These are phyloP conservation scores for Paraurostyla sp. DNA, from an alignment of 73 alveolate species.

Conservation along the genomic window DNA sequence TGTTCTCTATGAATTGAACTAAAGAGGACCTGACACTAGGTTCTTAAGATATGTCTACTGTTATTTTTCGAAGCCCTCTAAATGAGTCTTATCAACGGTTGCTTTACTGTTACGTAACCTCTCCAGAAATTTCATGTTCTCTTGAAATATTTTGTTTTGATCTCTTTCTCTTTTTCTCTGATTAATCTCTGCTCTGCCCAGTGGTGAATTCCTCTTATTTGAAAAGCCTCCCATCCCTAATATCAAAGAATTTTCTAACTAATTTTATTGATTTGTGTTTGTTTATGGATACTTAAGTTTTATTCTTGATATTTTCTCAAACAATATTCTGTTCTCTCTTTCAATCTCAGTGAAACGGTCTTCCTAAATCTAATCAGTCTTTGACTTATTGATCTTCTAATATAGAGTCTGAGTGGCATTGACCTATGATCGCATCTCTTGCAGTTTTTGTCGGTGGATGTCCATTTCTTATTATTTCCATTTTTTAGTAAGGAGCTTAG, in stretches of 20 bases:
- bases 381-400: background rate
- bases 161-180: slow-evolving; percentile 34
- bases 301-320: slow-evolving; percentile 10
- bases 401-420: background rate
- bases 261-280: background rate
- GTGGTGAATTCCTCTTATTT: background rate
- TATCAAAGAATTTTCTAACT: background rate
- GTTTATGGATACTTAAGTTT: background rate
- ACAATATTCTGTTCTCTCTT: slow-evolving; percentile 18
- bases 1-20: background rate
- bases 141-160: background rate
- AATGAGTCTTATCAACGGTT: background rate
- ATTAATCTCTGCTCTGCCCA: background rate
- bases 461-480: slow-evolving; percentile 26
- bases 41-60: background rate
- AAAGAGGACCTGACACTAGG: background rate
- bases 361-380: slow-evolving; percentile 9
- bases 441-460: slow-evolving; percentile 16
- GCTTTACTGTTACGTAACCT: slow-evolving; percentile 34
- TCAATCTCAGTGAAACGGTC: slow-evolving; percentile 22
- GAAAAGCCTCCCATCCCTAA: background rate
- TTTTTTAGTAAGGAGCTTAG: slow-evolving; percentile 25
- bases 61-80: background rate
- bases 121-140: slow-evolving; percentile 30
- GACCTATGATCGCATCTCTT: background rate